Evolutionary conservation across 805 yeast species (phyloP).

Genomic region (Groenewaldozyma salmanticensis): DNA sequence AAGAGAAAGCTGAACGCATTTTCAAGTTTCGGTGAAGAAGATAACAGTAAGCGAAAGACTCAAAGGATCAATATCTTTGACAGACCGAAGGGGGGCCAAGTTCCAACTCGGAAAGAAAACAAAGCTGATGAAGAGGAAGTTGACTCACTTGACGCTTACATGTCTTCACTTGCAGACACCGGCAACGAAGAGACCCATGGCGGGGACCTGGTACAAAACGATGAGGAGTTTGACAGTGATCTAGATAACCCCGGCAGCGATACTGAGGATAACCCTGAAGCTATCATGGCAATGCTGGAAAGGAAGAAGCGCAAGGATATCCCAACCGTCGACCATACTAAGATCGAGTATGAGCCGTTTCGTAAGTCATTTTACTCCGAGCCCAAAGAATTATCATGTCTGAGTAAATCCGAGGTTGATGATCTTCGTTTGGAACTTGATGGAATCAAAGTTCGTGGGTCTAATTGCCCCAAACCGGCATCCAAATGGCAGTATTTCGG

Average conservation of each 20-base stretch:
- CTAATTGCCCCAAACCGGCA: slow-evolving; percentile 52
- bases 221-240: slow-evolving; percentile 14
- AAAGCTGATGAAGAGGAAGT: slow-evolving; percentile 5
- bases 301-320: slow-evolving; percentile 42
- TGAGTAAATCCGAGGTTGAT: slow-evolving; percentile 48
- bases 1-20: background rate
- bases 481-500: slow-evolving; percentile 76
- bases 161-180: slow-evolving; percentile 24
- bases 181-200: slow-evolving; percentile 1
- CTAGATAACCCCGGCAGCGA: slow-evolving; percentile 25
- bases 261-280: slow-evolving; percentile 23
- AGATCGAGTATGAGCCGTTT: slow-evolving; percentile 42
- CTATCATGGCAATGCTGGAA: slow-evolving; percentile 23
- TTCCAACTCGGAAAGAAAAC: background rate
- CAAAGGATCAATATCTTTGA: background rate
- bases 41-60: slow-evolving; percentile 2
- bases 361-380: slow-evolving; percentile 54
- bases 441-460: slow-evolving; percentile 60
- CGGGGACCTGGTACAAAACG: slow-evolving; percentile 5
- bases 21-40: slow-evolving; percentile 8
- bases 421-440: slow-evolving; percentile 44
- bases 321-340: slow-evolving; percentile 37
- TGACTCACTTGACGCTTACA: slow-evolving; percentile 41
- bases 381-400: slow-evolving; percentile 39
- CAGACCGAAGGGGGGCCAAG: no score